Conservation (phyloP, 2,329 filamentous ascomycete genomes). For the Colletotrichum trifolii region DNA sequence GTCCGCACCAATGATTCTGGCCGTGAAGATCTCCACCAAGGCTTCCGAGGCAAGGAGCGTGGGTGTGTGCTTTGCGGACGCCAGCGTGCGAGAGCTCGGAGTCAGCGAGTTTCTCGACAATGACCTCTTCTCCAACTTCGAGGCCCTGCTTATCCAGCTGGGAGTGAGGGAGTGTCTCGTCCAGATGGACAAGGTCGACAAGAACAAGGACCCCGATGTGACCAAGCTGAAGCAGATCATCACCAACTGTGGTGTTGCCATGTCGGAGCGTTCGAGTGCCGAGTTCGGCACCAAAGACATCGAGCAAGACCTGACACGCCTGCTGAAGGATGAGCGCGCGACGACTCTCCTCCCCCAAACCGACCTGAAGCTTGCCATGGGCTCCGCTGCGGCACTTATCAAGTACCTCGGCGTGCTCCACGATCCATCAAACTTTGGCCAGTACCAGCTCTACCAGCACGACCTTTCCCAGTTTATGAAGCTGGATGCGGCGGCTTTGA, state of each 20-base stretch:
- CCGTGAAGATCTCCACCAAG: conserved; percentile 92
- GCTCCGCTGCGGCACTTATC: conserved; percentile 90
- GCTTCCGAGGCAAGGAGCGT: conserved; percentile 86
- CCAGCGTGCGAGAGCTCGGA: conserved; percentile 92
- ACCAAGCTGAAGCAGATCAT: conserved; percentile 89
- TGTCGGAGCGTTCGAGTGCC: conserved; percentile 79
- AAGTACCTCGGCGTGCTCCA: conserved; percentile 93
- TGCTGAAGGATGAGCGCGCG: conserved; percentile 88
- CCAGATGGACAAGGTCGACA: conserved; percentile 81
- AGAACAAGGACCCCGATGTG: conserved; percentile 89
- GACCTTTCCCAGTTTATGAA: conserved; percentile 99
- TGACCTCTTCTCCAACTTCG: conserved; percentile 97
- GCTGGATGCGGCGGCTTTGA: conserved; percentile 91
- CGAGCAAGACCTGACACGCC: conserved; percentile 88
- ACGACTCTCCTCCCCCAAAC: conserved; percentile 85
- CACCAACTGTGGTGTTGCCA: conserved; percentile 89
- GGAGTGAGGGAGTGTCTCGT: conserved; percentile 94
- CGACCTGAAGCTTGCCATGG: conserved; percentile 95
- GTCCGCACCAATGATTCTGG: conserved; percentile 91
- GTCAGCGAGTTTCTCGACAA: conserved; percentile 99
- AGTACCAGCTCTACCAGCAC: conserved; percentile 97
- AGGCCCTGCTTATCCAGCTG: conserved; percentile 94
- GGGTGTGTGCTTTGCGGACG: conserved; percentile 97
- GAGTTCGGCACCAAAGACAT: conserved; percentile 94
- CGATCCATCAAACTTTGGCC: conserved; percentile 93